Conservation (phyloP, 495 filamentous ascomycete genomes). For the Talaromyces liani region DNA sequence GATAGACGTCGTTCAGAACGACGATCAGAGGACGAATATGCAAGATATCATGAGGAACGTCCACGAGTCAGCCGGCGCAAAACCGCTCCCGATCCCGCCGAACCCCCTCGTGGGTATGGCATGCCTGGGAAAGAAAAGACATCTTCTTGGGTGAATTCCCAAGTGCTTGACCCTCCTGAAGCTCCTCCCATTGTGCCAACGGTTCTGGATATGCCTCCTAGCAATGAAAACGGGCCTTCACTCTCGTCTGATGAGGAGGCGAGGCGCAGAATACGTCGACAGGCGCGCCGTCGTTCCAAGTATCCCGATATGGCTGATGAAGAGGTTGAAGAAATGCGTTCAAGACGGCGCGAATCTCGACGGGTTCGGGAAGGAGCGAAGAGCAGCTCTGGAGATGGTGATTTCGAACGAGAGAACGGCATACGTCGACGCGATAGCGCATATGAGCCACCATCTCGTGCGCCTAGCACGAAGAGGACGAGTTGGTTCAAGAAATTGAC, state of each 20-base stretch:
- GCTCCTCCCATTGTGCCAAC: conserved; percentile 50
- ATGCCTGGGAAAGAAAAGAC: conserved; percentile 44
- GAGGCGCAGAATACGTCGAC: conserved; percentile 27
- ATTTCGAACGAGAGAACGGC: conserved; percentile 36
- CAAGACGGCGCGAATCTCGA: conserved; percentile 23
- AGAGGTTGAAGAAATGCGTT: conserved; percentile 32
- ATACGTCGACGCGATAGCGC: conserved; percentile 26
- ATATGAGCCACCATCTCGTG: conserved; percentile 18
- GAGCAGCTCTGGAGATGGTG: conserved; percentile 34
- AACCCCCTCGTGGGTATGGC: conserved; percentile 22
- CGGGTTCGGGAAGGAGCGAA: conserved; percentile 24
- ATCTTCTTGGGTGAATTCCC: conserved; percentile 52
- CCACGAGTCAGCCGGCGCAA: conserved; percentile 24
- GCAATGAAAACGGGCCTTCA: conserved; percentile 25
- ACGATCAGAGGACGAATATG: conserved; percentile 18
- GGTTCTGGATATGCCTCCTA: conserved; percentile 44
- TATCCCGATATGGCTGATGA: conserved; percentile 32
- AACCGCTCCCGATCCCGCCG: conserved; percentile 15
- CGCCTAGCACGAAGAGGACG: conserved; percentile 29
- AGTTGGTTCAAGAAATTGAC: conserved; percentile 45
- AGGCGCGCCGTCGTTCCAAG: conserved; percentile 29
- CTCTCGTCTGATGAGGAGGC: conserved; percentile 37
- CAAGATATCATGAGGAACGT: conserved; percentile 9
- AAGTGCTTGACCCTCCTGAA: conserved; percentile 47
- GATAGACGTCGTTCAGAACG: conserved; percentile 26